These are phyloP conservation scores for Polysphondylium violaceum DNA, from an alignment of 78 protist species.

Conservation along the genomic window DNA sequence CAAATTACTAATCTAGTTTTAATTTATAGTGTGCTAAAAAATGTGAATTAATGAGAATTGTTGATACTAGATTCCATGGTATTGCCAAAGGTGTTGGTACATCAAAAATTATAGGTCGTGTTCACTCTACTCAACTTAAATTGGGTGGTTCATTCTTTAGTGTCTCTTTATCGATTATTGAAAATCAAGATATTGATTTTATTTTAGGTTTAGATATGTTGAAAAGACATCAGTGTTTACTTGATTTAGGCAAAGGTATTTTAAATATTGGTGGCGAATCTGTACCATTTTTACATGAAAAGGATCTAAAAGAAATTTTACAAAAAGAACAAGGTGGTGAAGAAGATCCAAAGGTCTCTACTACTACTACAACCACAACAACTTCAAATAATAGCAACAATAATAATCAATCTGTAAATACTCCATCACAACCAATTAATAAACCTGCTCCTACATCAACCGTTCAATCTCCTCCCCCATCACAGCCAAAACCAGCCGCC, in stretches of 20 bases:
- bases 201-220: conserved; percentile 91
- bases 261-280: conserved; percentile 55
- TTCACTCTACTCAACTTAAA: conserved; percentile 80
- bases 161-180: conserved; percentile 84
- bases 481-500: not conserved
- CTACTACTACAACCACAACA: conserved; percentile 1
- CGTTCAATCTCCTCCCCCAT: not conserved
- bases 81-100: conserved; percentile 93
- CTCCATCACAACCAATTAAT: not conserved
- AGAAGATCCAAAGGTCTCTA: not conserved
- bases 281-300: conserved; percentile 72
- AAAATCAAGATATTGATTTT: conserved; percentile 83
- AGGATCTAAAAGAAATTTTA: conserved; percentile 72
- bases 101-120: conserved; percentile 88
- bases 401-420: too few relatives aligned
- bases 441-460: not conserved
- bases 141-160: conserved; percentile 80
- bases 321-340: conserved; percentile 13
- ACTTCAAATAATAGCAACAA: conserved; percentile 17
- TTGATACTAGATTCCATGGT: conserved; percentile 88
- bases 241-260: conserved; percentile 30
- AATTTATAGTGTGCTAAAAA: conserved; percentile 78
- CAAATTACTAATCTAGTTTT: not conserved
- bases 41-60: conserved; percentile 80
- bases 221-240: conserved; percentile 75